Base-by-base conservation (phyloP, 148 eudicot species). In the Diospyros lotus region DNA sequence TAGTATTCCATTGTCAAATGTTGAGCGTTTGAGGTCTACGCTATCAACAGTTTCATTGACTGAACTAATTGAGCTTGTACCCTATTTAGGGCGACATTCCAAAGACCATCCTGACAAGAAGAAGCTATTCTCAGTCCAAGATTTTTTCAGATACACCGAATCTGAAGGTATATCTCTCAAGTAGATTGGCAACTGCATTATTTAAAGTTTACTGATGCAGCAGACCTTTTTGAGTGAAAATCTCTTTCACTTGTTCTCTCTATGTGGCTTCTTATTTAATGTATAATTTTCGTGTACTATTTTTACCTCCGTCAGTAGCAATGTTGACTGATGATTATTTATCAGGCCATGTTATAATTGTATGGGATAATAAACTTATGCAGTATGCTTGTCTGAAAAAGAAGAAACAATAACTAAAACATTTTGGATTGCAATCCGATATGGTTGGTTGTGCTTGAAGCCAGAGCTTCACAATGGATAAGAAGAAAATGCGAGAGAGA, bases 131-230 rank as follows among this genome's bases (percentile, higher is more conserved):
- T 95, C 97, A 13, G 99, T 95, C 67, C 99, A 95, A 87, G 98
- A 95, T 66, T 95, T 95, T 66, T 95, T 95, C 90, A 90, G 92
- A 89, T 95, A 95, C 78, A 92, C 98, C 6, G 96, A 95, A 79
- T 84, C 98, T 51, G 98, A 92, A 90, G 98, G 98, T 95, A 84
- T 75, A 64, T 45, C 18, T 71, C 45, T 48, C 66, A 44, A 68
- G 60, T 53, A 71, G 62, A 55, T 54, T 62, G 58, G 56, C 9
- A 51, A 3, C 71, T 12, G 48, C n/a, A 28, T 64, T 63, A 48
- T 41, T 63, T 41, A 40, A 62, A 52, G 15, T 74, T 73, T 6
- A 5, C 40, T 64, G 51, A 15, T 41, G 46, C 48, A 40, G 61
- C 60, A 64, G 50, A 52, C 2, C 59, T 39, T 39, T 38, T 45